Evolutionary conservation across 148 eudicot species (phyloP).

Genomic region (Fagopyrum homotropicum): DNA sequence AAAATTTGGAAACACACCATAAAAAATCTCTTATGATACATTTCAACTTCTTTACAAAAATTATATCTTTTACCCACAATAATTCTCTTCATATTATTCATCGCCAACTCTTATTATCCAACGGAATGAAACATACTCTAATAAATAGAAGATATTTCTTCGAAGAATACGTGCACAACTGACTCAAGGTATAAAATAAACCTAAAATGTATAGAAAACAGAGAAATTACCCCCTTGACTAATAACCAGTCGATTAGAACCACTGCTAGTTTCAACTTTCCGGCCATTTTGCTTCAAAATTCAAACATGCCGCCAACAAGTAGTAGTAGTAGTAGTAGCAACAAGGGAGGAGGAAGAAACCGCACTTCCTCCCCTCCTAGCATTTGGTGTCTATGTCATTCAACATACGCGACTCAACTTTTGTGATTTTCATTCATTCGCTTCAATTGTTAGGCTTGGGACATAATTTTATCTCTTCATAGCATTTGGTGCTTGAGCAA

Average conservation of each 20-base stretch:
- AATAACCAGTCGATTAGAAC: background rate
- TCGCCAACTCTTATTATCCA: too few species aligned
- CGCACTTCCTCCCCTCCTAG: slow-evolving; percentile 10
- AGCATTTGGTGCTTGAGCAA: background rate
- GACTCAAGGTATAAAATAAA: background rate
- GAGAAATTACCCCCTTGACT: background rate
- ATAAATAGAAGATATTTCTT: too few species aligned
- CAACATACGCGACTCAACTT: background rate
- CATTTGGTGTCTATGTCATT: too few species aligned
- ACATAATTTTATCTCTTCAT: background rate
- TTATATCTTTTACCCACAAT: too few species aligned
- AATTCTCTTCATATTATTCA: too few species aligned
- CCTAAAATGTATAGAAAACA: background rate
- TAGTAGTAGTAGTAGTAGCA: background rate
- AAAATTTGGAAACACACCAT: too few species aligned
- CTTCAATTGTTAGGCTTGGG: background rate
- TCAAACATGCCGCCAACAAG: background rate
- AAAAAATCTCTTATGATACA: too few species aligned
- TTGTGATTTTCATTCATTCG: background rate
- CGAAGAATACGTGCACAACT: background rate
- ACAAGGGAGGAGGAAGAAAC: slow-evolving; percentile 2
- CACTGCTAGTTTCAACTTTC: background rate
- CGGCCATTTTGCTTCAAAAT: background rate
- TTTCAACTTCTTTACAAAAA: too few species aligned
- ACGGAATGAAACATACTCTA: too few species aligned